Evolutionary conservation across 1,284 basidiomycete genomes (phyloP).

Genomic region (Acaromyces ingoldii): DNA sequence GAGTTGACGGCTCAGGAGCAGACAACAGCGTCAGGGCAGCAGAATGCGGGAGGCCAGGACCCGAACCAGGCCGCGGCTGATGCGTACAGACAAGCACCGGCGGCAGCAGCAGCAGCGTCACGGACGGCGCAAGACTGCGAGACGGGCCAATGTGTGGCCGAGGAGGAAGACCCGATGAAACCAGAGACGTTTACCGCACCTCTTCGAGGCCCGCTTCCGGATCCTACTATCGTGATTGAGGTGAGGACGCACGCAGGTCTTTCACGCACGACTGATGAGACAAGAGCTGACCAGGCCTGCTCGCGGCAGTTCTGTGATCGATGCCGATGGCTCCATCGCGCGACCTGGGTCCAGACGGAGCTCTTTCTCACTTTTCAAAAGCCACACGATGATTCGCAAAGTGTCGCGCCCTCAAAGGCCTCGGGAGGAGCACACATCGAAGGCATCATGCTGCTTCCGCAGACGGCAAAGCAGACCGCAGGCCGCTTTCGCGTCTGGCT

Average conservation of each 20-base stretch:
- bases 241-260: background rate
- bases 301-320: constrained; percentile 22
- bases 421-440: background rate
- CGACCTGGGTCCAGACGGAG: constrained; percentile 17
- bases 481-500: constrained; percentile 18
- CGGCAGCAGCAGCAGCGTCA: too few species aligned
- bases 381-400: background rate
- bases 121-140: too few species aligned
- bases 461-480: constrained; percentile 7
- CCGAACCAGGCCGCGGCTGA: too few species aligned
- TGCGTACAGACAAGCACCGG: too few species aligned
- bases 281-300: too few species aligned
- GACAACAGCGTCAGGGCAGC: too few species aligned
- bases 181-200: background rate
- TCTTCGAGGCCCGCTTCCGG: background rate
- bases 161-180: background rate
- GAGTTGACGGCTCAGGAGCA: too few species aligned
- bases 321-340: constrained; percentile 17
- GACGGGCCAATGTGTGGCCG: background rate
- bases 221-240: background rate
- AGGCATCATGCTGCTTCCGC: constrained; percentile 8
- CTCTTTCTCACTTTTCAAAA: constrained; percentile 14
- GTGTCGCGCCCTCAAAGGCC: background rate
- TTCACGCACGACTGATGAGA: too few species aligned
- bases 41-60: too few species aligned